phyloP scores from a whole-genome alignment of 345 rosid genomes.

The Viola odorata region DNA sequence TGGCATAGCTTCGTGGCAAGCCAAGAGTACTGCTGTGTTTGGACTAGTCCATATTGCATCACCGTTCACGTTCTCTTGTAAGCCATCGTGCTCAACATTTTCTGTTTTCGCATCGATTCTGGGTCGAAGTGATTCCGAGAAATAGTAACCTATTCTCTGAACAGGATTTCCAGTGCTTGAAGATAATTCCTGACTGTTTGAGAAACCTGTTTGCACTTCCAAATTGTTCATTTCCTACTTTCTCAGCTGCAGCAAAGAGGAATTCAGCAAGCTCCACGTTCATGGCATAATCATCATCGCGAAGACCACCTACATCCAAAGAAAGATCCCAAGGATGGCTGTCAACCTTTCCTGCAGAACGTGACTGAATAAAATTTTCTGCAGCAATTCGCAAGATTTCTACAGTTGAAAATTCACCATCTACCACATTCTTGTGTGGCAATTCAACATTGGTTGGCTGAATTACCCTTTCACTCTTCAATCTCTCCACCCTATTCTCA shows the following conservation, averaged over 20 bases:
- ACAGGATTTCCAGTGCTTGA: slow-evolving; percentile 15
- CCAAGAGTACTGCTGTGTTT: slow-evolving; percentile 12
- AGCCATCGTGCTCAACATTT: not conserved
- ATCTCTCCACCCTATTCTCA: too few species aligned
- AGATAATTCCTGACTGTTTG: slow-evolving; percentile 3
- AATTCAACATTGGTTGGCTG: too few species aligned
- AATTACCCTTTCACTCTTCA: too few species aligned
- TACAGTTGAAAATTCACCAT: slow-evolving; percentile 13
- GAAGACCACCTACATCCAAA: not conserved
- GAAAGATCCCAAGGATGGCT: not conserved
- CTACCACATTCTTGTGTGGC: not conserved
- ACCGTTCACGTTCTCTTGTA: not conserved
- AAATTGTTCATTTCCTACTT: slow-evolving; percentile 6
- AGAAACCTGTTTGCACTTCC: slow-evolving; percentile 14
- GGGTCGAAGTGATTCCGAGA: slow-evolving; percentile 13
- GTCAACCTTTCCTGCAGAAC: not conserved
- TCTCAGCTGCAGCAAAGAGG: slow-evolving; percentile 15
- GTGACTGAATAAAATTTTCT: slow-evolving; percentile 19
- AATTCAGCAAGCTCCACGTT: slow-evolving; percentile 17
- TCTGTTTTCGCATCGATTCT: slow-evolving; percentile 9
- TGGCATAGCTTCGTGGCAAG: slow-evolving; percentile 30
- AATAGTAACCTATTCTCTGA: slow-evolving; percentile 15
- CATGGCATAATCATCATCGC: not conserved
- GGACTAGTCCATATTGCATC: slow-evolving; percentile 8
- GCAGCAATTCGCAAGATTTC: slow-evolving; percentile 24